These are phyloP conservation scores for Yamadazyma dushanensis DNA, from an alignment of 1,139 yeast species.

Conservation along the genomic window DNA sequence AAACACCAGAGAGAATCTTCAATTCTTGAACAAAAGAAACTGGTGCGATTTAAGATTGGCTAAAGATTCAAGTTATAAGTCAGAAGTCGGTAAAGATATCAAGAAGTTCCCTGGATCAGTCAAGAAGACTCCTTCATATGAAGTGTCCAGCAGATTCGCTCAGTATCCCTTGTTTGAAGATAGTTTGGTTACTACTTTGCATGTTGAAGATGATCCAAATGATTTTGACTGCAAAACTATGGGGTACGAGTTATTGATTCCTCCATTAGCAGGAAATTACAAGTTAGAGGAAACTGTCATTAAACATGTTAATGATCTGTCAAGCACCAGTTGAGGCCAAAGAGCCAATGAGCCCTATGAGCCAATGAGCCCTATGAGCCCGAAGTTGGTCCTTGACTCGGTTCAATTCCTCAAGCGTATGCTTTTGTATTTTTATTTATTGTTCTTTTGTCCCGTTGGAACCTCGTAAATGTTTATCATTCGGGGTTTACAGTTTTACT, in stretches of 20 bases:
- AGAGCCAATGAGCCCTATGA: not conserved
- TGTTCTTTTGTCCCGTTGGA: not conserved
- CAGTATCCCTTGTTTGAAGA: slow-evolving; percentile 57
- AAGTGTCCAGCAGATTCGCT: slow-evolving; percentile 19
- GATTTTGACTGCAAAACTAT: slow-evolving; percentile 55
- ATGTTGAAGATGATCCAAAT: slow-evolving; percentile 64
- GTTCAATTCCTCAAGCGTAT: too few species aligned
- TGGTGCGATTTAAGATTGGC: slow-evolving; percentile 57
- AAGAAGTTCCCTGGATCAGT: slow-evolving; percentile 34
- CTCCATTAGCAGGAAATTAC: slow-evolving; percentile 48
- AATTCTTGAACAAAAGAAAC: slow-evolving; percentile 77
- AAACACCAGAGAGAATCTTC: slow-evolving; percentile 48
- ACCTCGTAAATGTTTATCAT: not conserved
- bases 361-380: not conserved
- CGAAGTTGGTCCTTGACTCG: too few species aligned
- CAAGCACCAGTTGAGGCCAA: not conserved
- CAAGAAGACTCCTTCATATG: slow-evolving; percentile 13
- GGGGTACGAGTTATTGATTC: slow-evolving; percentile 70
- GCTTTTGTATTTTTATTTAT: not conserved
- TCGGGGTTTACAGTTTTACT: not conserved
- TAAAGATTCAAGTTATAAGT: slow-evolving; percentile 31
- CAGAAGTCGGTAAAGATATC: slow-evolving; percentile 7
- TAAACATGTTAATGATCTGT: slow-evolving; percentile 27
- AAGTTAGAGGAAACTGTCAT: slow-evolving; percentile 33
- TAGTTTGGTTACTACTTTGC: slow-evolving; percentile 67